Conservation (phyloP, 2,329 filamentous ascomycete genomes). For the Plenodomus lindquistii region DNA sequence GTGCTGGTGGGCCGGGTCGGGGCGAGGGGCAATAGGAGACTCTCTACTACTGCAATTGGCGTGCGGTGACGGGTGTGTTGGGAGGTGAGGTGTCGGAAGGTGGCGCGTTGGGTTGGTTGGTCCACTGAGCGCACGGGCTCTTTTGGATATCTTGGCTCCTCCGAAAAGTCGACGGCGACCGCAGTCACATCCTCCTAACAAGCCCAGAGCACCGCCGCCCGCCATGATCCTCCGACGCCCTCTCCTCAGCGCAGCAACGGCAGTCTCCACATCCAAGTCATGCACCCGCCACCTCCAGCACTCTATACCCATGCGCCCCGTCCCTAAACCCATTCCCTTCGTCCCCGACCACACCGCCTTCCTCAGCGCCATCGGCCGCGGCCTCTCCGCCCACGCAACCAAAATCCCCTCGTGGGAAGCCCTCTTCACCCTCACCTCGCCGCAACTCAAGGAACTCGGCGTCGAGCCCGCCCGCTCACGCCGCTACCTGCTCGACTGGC, state of each 20-base stretch:
- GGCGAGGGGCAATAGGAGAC: constrained; percentile 77
- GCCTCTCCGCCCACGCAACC: constrained; percentile 75
- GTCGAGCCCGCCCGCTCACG: constrained; percentile 83
- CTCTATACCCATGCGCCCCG: constrained; percentile 46
- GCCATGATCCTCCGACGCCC: constrained; percentile 44
- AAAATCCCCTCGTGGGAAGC: constrained; percentile 92
- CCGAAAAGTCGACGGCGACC: constrained; percentile 35
- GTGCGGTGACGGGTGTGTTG: constrained; percentile 3
- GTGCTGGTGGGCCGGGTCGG: constrained; percentile 28
- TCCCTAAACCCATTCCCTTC: constrained; percentile 78
- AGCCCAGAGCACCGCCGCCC: constrained; percentile 6
- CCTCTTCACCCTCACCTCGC: constrained; percentile 79
- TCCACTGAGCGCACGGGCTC: constrained; percentile 14
- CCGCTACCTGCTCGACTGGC: constrained; percentile 84
- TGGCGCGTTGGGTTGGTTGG: constrained; percentile 1
- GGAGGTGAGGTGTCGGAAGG: neutral
- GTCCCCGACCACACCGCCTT: constrained; percentile 85
- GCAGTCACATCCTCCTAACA: constrained; percentile 9
- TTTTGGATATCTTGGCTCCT: constrained; percentile 28
- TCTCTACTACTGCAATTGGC: constrained; percentile 75
- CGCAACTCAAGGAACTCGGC: constrained; percentile 77
- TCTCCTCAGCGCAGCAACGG: constrained; percentile 31
- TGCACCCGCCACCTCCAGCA: constrained; percentile 45
- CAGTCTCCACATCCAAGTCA: constrained; percentile 30
- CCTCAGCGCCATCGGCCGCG: constrained; percentile 87